phyloP scores from a whole-genome alignment of 345 rosid species.

The Populus euphratica region DNA sequence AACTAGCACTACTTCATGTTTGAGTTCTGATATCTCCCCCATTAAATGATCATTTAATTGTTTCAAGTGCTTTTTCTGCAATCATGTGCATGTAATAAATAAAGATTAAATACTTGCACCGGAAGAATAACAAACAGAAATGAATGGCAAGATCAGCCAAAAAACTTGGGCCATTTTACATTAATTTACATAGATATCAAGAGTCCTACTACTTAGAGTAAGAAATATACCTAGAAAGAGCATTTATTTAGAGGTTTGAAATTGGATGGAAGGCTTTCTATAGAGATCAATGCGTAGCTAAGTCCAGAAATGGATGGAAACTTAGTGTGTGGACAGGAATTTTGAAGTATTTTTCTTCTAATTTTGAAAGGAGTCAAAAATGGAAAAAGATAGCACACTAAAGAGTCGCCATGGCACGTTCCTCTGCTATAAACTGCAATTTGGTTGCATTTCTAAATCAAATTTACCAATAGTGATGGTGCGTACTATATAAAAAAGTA shows the following conservation, averaged over 20 bases:
- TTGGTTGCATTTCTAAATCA: background rate
- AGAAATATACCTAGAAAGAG: background rate
- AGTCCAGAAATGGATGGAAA: background rate
- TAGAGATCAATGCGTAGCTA: background rate
- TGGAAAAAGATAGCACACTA: background rate
- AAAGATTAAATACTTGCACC: background rate
- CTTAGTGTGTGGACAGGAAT: background rate
- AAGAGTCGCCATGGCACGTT: background rate
- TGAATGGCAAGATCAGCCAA: background rate
- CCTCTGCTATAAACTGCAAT: background rate
- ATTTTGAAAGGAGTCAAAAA: background rate
- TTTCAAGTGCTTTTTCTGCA: constrained; percentile 60
- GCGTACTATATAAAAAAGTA: background rate
- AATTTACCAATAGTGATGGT: background rate
- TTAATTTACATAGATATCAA: background rate
- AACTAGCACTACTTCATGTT: constrained; percentile 38
- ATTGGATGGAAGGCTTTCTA: background rate
- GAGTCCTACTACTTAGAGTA: background rate
- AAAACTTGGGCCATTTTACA: background rate
- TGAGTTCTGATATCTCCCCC: constrained; percentile 61
- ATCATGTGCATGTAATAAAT: constrained; percentile 17
- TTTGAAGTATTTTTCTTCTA: background rate
- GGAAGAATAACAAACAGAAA: background rate
- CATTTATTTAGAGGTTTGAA: background rate
- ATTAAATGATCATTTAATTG: constrained; percentile 51